A percentile compares a stretch with the other conserved stretches of the same genome.
phyloP scores from a whole-genome alignment of 176 grass and related monocot species.

The Triticum aestivum region IWGSC_CS_RefSeq_v2.1 NC_057806.1:133395165-133395664 shows the following conservation, averaged over 20 bases:
- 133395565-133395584: constrained; percentile 25
- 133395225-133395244: background rate
- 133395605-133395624: background rate
- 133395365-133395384: constrained; percentile 10
- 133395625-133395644: constrained; percentile 40
- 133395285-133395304: background rate
- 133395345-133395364: constrained; percentile 13
- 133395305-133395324: background rate
- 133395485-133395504: constrained; percentile 24
- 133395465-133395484: constrained; percentile 33
- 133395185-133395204: background rate
- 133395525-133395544: background rate
- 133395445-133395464: background rate
- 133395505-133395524: background rate
- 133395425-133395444: background rate
- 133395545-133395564: constrained; percentile 15
- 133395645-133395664: constrained; percentile 36
- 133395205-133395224: background rate
- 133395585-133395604: background rate
- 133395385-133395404: background rate
- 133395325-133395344: background rate
- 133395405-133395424: too few relatives aligned
- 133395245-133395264: background rate
- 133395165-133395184: background rate
- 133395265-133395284: background rate